phyloP scores from a whole-genome alignment of 192 early-diverging fungal species.

The Coemansia sp. region DNA sequence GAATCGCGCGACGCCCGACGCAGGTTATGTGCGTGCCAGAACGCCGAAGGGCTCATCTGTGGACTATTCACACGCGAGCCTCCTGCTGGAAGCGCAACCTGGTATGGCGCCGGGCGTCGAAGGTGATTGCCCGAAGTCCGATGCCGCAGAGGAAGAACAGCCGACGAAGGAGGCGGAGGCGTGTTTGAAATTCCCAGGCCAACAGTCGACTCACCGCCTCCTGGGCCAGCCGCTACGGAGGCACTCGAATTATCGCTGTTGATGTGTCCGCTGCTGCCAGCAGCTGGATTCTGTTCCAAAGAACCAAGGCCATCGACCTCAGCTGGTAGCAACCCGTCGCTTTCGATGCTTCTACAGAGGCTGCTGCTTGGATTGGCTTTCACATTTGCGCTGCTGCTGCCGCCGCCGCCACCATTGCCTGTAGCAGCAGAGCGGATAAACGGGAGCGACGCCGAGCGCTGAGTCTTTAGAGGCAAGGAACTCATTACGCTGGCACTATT shows the following conservation, averaged over 20 bases:
- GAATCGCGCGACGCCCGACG: conserved; percentile 47
- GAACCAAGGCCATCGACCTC: background rate
- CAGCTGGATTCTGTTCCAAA: background rate
- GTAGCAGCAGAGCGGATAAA: conserved; percentile 31
- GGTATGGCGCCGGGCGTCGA: conserved; percentile 50
- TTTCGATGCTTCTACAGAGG: conserved; percentile 31
- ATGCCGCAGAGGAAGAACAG: conserved; percentile 39
- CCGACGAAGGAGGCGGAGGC: conserved; percentile 17
- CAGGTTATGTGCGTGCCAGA: conserved; percentile 33
- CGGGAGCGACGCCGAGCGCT: conserved; percentile 53
- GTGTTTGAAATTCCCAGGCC: conserved; percentile 38
- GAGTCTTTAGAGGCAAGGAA: conserved; percentile 41
- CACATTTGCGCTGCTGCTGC: background rate
- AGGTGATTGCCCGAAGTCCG: conserved; percentile 46
- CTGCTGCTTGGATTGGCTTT: conserved; percentile 38
- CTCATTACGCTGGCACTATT: conserved; percentile 9
- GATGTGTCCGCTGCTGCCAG: background rate
- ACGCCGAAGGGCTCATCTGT: conserved; percentile 43
- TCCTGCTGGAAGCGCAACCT: conserved; percentile 24
- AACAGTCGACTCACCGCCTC: background rate
- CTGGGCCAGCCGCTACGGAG: conserved; percentile 2
- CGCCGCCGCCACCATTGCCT: background rate
- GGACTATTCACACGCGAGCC: conserved; percentile 44
- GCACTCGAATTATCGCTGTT: background rate
- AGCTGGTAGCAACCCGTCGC: conserved; percentile 1